Percentiles rank a stretch among this genome's conserved stretches.
These are phyloP conservation scores for Apiospora saccharicola DNA, from an alignment of 2,329 filamentous ascomycete species.

Conservation along the genomic window DNA sequence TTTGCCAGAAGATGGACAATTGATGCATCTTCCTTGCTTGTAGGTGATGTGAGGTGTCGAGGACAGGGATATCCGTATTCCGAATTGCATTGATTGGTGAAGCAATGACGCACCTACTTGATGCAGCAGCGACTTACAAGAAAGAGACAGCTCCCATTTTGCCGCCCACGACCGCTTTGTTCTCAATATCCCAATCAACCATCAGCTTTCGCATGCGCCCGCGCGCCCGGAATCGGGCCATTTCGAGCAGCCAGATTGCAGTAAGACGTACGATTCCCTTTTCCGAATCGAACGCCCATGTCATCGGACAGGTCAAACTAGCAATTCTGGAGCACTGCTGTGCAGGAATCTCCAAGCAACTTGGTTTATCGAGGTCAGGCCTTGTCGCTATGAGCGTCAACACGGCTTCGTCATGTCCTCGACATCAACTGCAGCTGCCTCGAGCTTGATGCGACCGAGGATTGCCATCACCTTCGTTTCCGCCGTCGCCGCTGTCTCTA, in stretches of 20 bases:
- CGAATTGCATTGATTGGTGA: neutral
- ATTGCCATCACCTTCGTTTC: slow-evolving; percentile 64
- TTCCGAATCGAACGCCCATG: slow-evolving; percentile 1
- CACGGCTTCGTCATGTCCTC: slow-evolving; percentile 51
- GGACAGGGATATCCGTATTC: neutral
- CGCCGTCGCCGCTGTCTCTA: slow-evolving; percentile 62
- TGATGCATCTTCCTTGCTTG: neutral
- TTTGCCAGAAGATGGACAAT: neutral
- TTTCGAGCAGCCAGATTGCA: slow-evolving; percentile 11
- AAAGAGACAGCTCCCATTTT: neutral
- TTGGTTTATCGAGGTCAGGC: neutral
- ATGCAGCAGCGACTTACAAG: neutral
- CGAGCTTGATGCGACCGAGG: slow-evolving; percentile 62
- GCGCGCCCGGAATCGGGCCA: slow-evolving; percentile 1
- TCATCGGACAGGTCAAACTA: neutral
- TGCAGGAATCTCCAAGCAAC: neutral
- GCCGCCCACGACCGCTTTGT: slow-evolving; percentile 18
- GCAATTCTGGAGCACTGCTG: slow-evolving; percentile 14
- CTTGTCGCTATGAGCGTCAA: slow-evolving; percentile 39
- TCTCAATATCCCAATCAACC: slow-evolving; percentile 1
- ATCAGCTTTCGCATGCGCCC: slow-evolving; percentile 10
- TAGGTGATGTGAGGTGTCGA: neutral
- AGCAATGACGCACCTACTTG: slow-evolving; percentile 14
- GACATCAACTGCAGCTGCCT: slow-evolving; percentile 55
- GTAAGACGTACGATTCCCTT: neutral